Evolutionary conservation across 2,329 filamentous ascomycete species (phyloP).

Genomic region (Thielaviopsis euricoi): DNA sequence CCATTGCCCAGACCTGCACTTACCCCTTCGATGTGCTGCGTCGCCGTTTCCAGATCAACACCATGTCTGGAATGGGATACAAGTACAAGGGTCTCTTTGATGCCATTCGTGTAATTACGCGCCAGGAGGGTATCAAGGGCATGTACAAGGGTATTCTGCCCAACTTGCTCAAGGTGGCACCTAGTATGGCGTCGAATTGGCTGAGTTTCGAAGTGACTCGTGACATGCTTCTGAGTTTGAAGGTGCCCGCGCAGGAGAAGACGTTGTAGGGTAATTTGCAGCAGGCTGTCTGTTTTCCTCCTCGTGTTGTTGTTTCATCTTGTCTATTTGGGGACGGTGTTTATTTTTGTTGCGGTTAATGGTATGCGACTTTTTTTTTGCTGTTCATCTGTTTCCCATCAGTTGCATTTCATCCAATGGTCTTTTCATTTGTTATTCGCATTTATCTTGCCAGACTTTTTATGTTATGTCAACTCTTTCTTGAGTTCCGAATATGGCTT

Average conservation of each 20-base stretch:
- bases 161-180: constrained; percentile 90
- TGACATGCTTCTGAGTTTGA: constrained; percentile 60
- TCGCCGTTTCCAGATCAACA: constrained; percentile 93
- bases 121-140: constrained; percentile 67
- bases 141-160: constrained; percentile 94
- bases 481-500: background rate
- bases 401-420: background rate
- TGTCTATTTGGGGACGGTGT: background rate
- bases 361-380: background rate
- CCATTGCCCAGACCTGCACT: constrained; percentile 91
- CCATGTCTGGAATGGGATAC: constrained; percentile 97
- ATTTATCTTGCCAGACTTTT: background rate
- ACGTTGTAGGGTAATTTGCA: constrained; percentile 7
- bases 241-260: constrained; percentile 22
- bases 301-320: background rate
- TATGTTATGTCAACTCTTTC: background rate
- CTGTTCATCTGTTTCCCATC: background rate
- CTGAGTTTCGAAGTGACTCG: constrained; percentile 89
- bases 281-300: background rate
- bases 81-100: constrained; percentile 79
- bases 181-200: constrained; percentile 98
- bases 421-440: background rate
- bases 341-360: background rate
- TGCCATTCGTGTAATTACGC: constrained; percentile 64
- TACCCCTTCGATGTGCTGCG: constrained; percentile 97